These are phyloP conservation scores for Tetrahymena malaccensis DNA, from an alignment of 73 alveolate genomes.

Conservation along the genomic window DNA sequence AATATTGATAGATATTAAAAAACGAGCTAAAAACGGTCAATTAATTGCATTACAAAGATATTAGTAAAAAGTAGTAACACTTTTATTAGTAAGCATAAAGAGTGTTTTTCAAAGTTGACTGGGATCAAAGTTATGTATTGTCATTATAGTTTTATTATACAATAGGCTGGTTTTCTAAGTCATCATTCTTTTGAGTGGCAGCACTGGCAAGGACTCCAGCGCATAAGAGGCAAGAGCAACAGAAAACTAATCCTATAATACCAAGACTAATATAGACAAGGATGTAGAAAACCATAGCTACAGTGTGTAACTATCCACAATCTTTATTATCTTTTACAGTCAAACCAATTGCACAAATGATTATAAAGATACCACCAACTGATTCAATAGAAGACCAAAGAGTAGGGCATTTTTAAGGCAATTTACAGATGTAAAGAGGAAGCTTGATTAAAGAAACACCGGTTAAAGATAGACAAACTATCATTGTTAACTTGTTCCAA, in stretches of 20 bases:
- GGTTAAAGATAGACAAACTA: neutral
- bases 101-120: no score
- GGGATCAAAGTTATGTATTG: no score
- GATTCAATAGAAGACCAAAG: neutral
- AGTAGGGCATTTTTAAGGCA: neutral
- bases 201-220: neutral
- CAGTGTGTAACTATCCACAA: neutral
- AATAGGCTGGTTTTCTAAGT: neutral
- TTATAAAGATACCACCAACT: neutral
- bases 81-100: no score
- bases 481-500: neutral
- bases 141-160: no score
- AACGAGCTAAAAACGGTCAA: neutral
- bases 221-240: neutral
- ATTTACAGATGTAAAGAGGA: neutral
- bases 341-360: neutral
- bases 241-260: neutral
- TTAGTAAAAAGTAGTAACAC: neutral
- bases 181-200: neutral
- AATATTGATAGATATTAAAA: no score
- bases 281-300: neutral
- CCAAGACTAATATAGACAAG: neutral
- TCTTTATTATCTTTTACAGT: neutral
- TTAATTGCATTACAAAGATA: no score
- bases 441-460: neutral